Evolutionary conservation across 768 basidiomycete species (phyloP), one percentile per base, ranked within the genome.

Genomic region (Ramaria sp.): DNA sequence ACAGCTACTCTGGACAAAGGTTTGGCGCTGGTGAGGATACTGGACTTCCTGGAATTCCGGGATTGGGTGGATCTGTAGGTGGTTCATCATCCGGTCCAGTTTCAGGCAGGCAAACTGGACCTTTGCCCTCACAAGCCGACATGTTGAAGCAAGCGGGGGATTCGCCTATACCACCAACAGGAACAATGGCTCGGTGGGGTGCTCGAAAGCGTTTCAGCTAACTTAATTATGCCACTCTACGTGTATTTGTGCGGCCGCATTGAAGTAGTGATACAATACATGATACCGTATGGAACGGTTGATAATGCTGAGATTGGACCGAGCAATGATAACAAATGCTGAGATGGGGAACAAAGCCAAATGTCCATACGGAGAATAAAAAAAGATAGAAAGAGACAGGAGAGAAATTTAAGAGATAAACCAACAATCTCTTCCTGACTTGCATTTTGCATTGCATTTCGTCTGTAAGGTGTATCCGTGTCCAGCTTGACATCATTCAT

Each of bases 41-140:
- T 32, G 62, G 59, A 41, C 61, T 61, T 24, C 57, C 60, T 18
- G 61, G 51, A 57, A 80, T 86, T 18, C 86, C 85, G 27, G 85
- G 85, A 1, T 71, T 86, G 56, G 77, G 80, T 10, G 69, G 69
- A 6, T 62, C 65, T 2, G 67, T 67, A 0, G 64, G 63, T 25
- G 56, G 68, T 15, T 58, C 64, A 8, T 60, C 66, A 8, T 60
- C 56, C 39, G 63, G 62, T 10, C 57, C 59, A 25, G 49, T 62
- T 16, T 58, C 58, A n/a, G 65, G 63, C 6, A 57, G 63, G 34
- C 66, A 63, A 56, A 63, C 51, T 45, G 71, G 70, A 10, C 67
- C 74, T 53, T 60, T 75, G 50, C 74, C 74, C 5, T 67, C 70
- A 41, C 81, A 81, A 59, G 76, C 78, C 37, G 79, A 83, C 30